Conservation (phyloP, 2,329 filamentous ascomycete genomes). For the Nannizziopsis arthrosporioides region DNA sequence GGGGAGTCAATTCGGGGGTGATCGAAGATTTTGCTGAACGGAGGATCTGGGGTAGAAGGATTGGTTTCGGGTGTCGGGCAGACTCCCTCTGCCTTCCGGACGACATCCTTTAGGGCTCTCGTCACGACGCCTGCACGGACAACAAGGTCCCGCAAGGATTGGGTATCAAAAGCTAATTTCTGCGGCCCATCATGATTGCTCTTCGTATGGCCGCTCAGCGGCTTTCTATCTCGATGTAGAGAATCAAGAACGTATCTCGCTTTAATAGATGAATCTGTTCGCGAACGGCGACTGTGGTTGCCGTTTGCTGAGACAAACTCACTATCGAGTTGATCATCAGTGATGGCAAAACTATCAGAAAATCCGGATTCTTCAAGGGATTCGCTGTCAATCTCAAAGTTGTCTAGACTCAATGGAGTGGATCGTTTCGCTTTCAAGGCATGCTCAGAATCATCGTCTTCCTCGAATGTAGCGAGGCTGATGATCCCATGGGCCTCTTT, state of each 20-base stretch:
- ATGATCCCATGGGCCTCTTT: constrained; percentile 57
- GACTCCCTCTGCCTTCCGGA: constrained; percentile 40
- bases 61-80: constrained; percentile 18
- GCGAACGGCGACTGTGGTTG: constrained; percentile 11
- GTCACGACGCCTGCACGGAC: constrained; percentile 39
- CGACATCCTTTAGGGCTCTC: constrained; percentile 39
- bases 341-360: constrained; percentile 1
- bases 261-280: constrained; percentile 13
- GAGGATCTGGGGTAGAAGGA: constrained; percentile 28
- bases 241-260: constrained; percentile 13
- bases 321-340: background rate
- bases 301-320: background rate
- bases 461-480: constrained; percentile 53
- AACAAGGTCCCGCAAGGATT: constrained; percentile 52
- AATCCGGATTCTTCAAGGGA: background rate
- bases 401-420: constrained; percentile 6
- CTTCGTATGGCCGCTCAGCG: constrained; percentile 1
- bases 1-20: constrained; percentile 20
- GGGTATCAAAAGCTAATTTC: constrained; percentile 56
- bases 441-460: constrained; percentile 38
- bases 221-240: constrained; percentile 9
- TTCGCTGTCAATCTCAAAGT: constrained; percentile 5
- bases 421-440: constrained; percentile 7
- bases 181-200: constrained; percentile 18
- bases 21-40: constrained; percentile 40